Base-by-base conservation (phyloP, 495 filamentous ascomycete species). In the Diplogelasinospora grovesii region DNA sequence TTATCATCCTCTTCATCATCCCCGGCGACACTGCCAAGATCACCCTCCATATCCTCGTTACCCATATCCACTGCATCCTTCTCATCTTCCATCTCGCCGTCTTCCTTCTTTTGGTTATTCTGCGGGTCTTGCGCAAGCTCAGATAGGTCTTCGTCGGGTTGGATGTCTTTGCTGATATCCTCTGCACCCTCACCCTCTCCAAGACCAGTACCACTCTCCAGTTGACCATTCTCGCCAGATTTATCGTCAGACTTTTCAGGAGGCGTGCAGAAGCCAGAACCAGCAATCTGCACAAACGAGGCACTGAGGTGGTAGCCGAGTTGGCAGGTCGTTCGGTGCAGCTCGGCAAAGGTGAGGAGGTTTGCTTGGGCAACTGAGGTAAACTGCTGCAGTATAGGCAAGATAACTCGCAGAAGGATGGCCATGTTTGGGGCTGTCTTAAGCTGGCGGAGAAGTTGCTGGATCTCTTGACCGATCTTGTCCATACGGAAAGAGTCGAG, bases 161-260 rank as follows among this genome's bases (percentile, higher is more conserved):
- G 75, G 33, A 99, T 81, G 55, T 97, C 90, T 51, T 97, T 95
- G 63, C 89, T 95, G 40, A 99, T 96, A 65, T 99, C 89, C 54
- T 97, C 87, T 2, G 82, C 87, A 18, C 89, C 93, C 53, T 95
- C 85, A 9, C 89, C 90, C 41, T 95, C 90, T 21, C 92, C 93
- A n/a, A 99, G 76, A 18, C 93, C 93, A 4, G 89, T 97, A n/a
- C 93, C 93, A 35, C 73, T 76, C 59, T 99, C 89, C 27, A 95
- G 68, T 48, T 89, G 78, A 5, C 86, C 84, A 13, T 75, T 70
- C 46, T 82, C 75, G 24, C 77, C 74, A 18, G 75, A 69, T 33
- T 82, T 77, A 4, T 75, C 68, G 25, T 77, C 75, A 13, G 80
- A 83, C 36, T 83, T 78, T 50, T 96, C 87, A 11, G 77, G 66